phyloP scores from a whole-genome alignment of 2,329 filamentous ascomycete species.

The Chalara sp. region DNA sequence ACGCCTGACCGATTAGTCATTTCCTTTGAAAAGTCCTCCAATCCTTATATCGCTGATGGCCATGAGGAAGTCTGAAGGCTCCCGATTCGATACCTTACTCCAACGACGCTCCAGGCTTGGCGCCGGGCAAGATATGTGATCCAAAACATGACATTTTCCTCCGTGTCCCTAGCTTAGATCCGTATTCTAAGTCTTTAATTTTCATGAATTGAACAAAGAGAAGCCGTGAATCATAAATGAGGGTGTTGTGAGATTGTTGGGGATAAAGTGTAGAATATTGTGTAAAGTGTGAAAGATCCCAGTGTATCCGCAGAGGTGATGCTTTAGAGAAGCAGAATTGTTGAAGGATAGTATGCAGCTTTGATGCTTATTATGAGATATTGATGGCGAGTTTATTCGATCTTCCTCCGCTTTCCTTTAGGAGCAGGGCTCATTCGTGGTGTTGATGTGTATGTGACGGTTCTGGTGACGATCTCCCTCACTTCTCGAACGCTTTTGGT shows the following conservation, averaged over 20 bases:
- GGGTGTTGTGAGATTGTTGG: not conserved
- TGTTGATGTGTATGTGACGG: constrained; percentile 90
- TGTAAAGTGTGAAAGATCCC: too few relatives aligned
- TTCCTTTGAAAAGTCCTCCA: too few relatives aligned
- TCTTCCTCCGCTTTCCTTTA: constrained; percentile 85
- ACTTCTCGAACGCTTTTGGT: constrained; percentile 64
- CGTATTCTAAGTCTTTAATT: too few relatives aligned
- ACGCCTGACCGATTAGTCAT: too few relatives aligned
- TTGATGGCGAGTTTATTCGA: constrained; percentile 35
- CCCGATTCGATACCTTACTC: constrained; percentile 14
- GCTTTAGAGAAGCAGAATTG: not conserved
- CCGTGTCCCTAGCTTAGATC: too few relatives aligned
- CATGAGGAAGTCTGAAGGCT: too few relatives aligned
- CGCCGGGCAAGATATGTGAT: constrained; percentile 22
- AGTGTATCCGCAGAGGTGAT: not conserved
- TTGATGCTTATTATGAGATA: not conserved
- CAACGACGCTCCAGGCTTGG: constrained; percentile 24
- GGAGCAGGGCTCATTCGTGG: constrained; percentile 81
- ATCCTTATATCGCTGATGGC: too few relatives aligned
- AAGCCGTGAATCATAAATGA: not conserved
- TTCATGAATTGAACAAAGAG: too few relatives aligned
- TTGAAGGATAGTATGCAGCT: not conserved
- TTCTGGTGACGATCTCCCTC: constrained; percentile 87
- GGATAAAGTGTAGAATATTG: not conserved
- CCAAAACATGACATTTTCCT: constrained; percentile 11